Evolutionary conservation across 768 basidiomycete genomes (phyloP).

Genomic region (Pleurotus tuber-regium): DNA sequence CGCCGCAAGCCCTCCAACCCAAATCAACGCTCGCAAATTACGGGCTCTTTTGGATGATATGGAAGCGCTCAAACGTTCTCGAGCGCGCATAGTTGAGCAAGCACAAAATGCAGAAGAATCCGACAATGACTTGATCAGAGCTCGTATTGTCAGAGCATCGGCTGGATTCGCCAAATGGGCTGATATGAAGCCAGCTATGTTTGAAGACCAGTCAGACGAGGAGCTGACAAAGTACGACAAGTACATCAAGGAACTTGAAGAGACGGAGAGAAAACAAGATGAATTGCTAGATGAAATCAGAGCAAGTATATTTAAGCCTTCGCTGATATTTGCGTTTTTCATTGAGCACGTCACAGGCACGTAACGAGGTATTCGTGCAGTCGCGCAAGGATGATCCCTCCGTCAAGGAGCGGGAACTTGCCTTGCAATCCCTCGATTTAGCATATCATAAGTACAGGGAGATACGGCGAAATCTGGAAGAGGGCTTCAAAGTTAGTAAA

Average conservation of each 20-base stretch:
- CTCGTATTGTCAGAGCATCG: constrained; percentile 64
- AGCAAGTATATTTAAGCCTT: constrained; percentile 44
- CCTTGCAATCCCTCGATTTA: constrained; percentile 77
- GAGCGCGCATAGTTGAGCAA: constrained; percentile 60
- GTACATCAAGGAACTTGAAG: constrained; percentile 58
- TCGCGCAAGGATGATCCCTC: constrained; percentile 76
- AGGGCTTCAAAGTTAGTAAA: constrained; percentile 77
- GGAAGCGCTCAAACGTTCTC: constrained; percentile 63
- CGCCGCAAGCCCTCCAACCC: constrained; percentile 46
- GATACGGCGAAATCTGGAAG: constrained; percentile 79
- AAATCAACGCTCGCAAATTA: constrained; percentile 64
- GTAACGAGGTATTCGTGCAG: constrained; percentile 69
- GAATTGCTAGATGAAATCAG: constrained; percentile 59
- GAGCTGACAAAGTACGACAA: constrained; percentile 82
- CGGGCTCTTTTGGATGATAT: constrained; percentile 77
- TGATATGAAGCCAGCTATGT: constrained; percentile 81
- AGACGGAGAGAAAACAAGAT: constrained; percentile 58
- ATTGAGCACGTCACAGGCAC: constrained; percentile 33
- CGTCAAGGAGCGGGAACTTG: constrained; percentile 78
- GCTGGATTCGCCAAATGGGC: constrained; percentile 61
- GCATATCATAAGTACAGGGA: constrained; percentile 89
- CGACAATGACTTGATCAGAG: constrained; percentile 72
- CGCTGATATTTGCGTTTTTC: not conserved
- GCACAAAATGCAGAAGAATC: constrained; percentile 50
- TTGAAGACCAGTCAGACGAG: constrained; percentile 78